phyloP scores from a whole-genome alignment of 306 rosid species.

The Trichosanthes truncata region DNA sequence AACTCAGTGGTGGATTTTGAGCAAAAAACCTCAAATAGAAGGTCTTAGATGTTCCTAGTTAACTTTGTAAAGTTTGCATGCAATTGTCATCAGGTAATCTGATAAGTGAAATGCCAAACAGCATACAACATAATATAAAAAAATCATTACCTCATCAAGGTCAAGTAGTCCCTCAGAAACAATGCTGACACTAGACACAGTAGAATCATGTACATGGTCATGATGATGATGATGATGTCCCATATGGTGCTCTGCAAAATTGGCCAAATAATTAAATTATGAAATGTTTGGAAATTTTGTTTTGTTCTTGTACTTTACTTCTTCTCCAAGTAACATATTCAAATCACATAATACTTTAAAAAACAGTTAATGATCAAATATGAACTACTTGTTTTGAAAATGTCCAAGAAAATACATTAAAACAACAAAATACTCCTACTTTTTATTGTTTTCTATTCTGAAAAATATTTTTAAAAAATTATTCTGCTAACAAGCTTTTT shows the following conservation, averaged over 20 bases:
- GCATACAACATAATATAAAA: not conserved
- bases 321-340: not conserved
- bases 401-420: not conserved
- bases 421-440: not conserved
- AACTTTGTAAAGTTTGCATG: not conserved
- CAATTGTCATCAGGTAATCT: not conserved
- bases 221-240: constrained; percentile 53
- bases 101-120: not conserved
- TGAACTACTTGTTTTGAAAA: not conserved
- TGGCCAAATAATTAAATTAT: not conserved
- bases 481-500: not conserved
- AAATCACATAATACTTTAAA: not conserved
- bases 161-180: constrained; percentile 76
- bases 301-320: not conserved
- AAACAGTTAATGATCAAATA: not conserved
- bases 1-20: not conserved
- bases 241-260: constrained; percentile 33
- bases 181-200: constrained; percentile 74
- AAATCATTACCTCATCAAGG: constrained; percentile 65
- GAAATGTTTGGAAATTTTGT: not conserved
- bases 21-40: not conserved
- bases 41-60: not conserved
- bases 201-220: constrained; percentile 63
- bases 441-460: not conserved
- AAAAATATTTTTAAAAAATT: not conserved